Conservation (phyloP, 1,284 basidiomycete genomes). For the Austroboletus novae-zelandiae region DNA sequence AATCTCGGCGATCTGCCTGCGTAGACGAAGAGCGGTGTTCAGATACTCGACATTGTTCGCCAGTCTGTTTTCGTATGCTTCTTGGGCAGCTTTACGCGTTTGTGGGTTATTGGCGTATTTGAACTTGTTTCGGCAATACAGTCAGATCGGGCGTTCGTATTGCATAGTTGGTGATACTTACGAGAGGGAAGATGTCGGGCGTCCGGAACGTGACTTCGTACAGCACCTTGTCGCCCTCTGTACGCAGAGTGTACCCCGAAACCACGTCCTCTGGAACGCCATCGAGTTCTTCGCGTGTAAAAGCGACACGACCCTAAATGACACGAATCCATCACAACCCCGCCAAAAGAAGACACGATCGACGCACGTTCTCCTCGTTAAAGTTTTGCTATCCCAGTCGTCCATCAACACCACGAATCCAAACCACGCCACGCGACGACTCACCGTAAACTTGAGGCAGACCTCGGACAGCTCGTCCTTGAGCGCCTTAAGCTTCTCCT, state of each 20-base stretch:
- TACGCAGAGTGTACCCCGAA: slow-evolving; percentile 68
- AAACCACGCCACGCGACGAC: slow-evolving; percentile 19
- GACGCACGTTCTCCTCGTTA: slow-evolving; percentile 75
- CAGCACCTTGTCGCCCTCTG: slow-evolving; percentile 52
- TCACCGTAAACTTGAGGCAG: slow-evolving; percentile 71
- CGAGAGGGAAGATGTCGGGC: slow-evolving; percentile 76
- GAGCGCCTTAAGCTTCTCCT: slow-evolving; percentile 52
- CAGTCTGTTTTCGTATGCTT: slow-evolving; percentile 67
- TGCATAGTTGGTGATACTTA: slow-evolving; percentile 34
- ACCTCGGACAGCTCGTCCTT: slow-evolving; percentile 70
- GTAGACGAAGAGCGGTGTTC: slow-evolving; percentile 61
- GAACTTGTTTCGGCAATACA: slow-evolving; percentile 45
- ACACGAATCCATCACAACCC: neutral
- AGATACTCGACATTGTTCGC: slow-evolving; percentile 68
- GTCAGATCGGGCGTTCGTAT: neutral
- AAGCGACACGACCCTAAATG: slow-evolving; percentile 54
- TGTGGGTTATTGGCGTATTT: slow-evolving; percentile 71
- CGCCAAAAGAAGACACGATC: neutral
- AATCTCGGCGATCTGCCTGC: slow-evolving; percentile 63
- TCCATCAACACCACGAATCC: neutral
- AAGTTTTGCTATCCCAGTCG: slow-evolving; percentile 67
- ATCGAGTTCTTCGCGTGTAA: slow-evolving; percentile 70
- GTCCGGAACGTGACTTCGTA: slow-evolving; percentile 56
- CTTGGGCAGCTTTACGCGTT: slow-evolving; percentile 62
- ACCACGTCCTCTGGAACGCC: slow-evolving; percentile 77